phyloP scores from a whole-genome alignment of 352 stramenopile genomes.

The Halophytophthora batemanensis region DNA sequence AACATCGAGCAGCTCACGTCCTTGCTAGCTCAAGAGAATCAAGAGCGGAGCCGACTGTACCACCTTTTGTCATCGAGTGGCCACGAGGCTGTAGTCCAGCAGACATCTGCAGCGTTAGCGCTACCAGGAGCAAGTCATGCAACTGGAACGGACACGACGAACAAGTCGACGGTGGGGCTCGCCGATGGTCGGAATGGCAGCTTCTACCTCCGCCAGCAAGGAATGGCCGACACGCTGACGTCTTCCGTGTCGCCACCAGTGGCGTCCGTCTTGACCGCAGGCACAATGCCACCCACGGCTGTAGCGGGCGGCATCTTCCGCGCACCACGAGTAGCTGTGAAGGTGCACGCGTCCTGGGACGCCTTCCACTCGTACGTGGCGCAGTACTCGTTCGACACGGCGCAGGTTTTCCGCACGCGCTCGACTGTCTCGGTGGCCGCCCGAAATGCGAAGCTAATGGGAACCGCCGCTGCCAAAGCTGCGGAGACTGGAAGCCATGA shows the following conservation, averaged over 20 bases:
- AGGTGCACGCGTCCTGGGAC: slow-evolving; percentile 58
- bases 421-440: slow-evolving; percentile 59
- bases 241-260: slow-evolving; percentile 17
- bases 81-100: slow-evolving; percentile 14
- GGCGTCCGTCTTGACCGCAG: slow-evolving; percentile 27
- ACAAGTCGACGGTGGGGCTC: slow-evolving; percentile 11
- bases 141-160: slow-evolving; percentile 2
- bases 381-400: slow-evolving; percentile 56
- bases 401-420: slow-evolving; percentile 69
- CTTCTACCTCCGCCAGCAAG: slow-evolving; percentile 16
- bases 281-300: slow-evolving; percentile 25
- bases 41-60: slow-evolving; percentile 16
- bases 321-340: slow-evolving; percentile 33
- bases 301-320: slow-evolving; percentile 28
- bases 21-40: slow-evolving; percentile 15
- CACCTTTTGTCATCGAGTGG: slow-evolving; percentile 11
- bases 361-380: slow-evolving; percentile 50
- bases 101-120: slow-evolving; percentile 14
- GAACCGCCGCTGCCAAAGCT: slow-evolving; percentile 18
- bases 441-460: slow-evolving; percentile 54
- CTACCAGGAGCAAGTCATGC: slow-evolving; percentile 4
- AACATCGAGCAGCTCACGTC: slow-evolving; percentile 9
- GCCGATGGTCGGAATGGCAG: slow-evolving; percentile 9
- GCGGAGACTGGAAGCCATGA: slow-evolving; percentile 12
- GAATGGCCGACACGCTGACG: neutral